Percentiles rank a stretch among this genome's conserved stretches.
Conservation (phyloP, 2,329 filamentous ascomycete species). For the Intubia oerlemansii region DNA sequence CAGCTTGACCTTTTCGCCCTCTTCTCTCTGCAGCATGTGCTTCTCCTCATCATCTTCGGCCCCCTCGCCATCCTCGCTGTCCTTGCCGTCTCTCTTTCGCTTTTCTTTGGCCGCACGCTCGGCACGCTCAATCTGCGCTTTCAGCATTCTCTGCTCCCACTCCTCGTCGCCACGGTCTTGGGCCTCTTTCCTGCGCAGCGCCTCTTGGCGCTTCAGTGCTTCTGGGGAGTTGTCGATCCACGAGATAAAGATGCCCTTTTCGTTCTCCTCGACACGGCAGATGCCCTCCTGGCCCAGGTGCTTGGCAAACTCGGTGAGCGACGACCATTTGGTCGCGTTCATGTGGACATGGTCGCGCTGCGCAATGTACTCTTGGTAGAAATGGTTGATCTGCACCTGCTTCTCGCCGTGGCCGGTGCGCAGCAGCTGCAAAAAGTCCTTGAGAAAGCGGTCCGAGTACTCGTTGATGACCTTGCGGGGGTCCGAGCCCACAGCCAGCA, state of each 20-base stretch:
- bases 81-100: constrained; percentile 22
- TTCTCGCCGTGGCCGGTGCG: constrained; percentile 82
- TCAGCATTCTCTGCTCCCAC: constrained; percentile 62
- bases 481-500: constrained; percentile 73
- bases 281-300: constrained; percentile 69
- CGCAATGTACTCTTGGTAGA: constrained; percentile 85
- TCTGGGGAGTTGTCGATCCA: constrained; percentile 91
- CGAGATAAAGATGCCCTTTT: constrained; percentile 64
- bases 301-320: constrained; percentile 77
- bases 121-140: constrained; percentile 65
- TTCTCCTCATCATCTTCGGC: constrained; percentile 19
- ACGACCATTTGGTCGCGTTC: constrained; percentile 81
- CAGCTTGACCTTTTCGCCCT: constrained; percentile 58
- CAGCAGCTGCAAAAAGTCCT: constrained; percentile 58
- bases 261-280: constrained; percentile 73
- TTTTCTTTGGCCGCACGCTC: constrained; percentile 32
- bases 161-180: constrained; percentile 85
- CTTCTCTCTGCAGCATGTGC: constrained; percentile 33
- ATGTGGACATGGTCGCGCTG: constrained; percentile 70
- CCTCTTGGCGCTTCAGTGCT: constrained; percentile 59
- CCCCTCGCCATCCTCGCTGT: constrained; percentile 16
- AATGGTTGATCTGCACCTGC: constrained; percentile 68
- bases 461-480: constrained; percentile 66
- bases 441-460: constrained; percentile 59
- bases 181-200: constrained; percentile 61